Conservation (phyloP, 2,329 filamentous ascomycete species). For the Hymenoscyphus fructigenus region DNA sequence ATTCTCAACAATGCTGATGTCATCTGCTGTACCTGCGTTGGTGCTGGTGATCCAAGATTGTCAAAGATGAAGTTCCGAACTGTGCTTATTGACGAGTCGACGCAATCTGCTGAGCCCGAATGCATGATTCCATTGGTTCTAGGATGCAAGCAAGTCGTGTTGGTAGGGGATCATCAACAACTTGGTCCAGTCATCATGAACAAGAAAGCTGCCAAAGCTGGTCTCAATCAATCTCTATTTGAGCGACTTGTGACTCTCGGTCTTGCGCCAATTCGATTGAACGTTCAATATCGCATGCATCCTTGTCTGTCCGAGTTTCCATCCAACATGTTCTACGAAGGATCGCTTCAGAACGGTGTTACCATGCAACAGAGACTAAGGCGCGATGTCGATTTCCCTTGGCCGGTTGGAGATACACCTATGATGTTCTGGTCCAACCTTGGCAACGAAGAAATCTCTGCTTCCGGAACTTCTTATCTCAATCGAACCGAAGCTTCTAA, state of each 20-base stretch:
- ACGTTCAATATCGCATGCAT: constrained; percentile 99
- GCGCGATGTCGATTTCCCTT: constrained; percentile 95
- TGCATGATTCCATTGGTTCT: constrained; percentile 98
- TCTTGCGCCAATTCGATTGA: constrained; percentile 85
- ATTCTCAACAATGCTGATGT: constrained; percentile 95
- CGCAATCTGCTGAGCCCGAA: constrained; percentile 95
- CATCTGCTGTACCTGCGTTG: constrained; percentile 97
- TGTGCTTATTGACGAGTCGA: constrained; percentile 96
- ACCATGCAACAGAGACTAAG: constrained; percentile 85
- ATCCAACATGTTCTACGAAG: constrained; percentile 99
- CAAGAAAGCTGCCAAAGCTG: constrained; percentile 98
- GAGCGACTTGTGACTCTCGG: constrained; percentile 93
- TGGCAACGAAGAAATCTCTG: constrained; percentile 96
- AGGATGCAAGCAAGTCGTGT: constrained; percentile 97
- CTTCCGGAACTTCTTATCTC: constrained; percentile 94
- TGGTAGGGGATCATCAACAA: constrained; percentile 97
- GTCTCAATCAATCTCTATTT: constrained; percentile 96
- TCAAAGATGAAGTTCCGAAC: constrained; percentile 98
- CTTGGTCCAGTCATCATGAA: constrained; percentile 99
- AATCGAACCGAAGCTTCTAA: constrained; percentile 97
- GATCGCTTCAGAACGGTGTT: constrained; percentile 93
- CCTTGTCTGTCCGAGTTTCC: constrained; percentile 96
- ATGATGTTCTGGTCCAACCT: constrained; percentile 99
- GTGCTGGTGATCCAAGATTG: constrained; percentile 90
- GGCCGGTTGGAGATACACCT: constrained; percentile 88